Evolutionary conservation across 1,284 basidiomycete genomes (phyloP), one percentile per base, ranked within the genome.

Genomic region (Trametes hirsuta): DNA sequence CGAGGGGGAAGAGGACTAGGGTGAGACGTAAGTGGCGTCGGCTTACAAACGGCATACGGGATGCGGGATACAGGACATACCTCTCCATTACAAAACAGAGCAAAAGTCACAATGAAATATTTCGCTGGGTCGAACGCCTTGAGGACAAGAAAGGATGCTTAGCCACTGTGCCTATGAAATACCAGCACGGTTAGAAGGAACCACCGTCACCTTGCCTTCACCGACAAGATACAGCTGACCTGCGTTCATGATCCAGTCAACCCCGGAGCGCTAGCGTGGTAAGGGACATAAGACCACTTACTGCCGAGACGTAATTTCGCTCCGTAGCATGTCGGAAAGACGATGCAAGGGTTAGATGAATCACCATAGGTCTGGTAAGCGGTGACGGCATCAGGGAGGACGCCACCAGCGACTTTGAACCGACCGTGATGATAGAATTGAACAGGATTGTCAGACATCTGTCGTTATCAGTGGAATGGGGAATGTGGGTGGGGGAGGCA

Each of bases 271-370:
- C 10, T 22, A 37, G n/a, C 8, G 30, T 30, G 30, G 30, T 30
- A 30, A 8, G 30, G 30, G 30, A 2, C n/a, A 18, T 30, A 12
- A 21, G 24, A 6, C 15, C n/a, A 68, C 75, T 66, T 25, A 76
- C 75, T 71, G 47, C 65, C 72, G 21, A 77, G 69, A 44, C 63
- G 69, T 14, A 77, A 67, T 54, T 73, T 72, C 39, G 71, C 74
- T 25, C 77, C 75, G 53, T 75, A 77, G 41, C 77, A 78, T n/a
- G 76, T 78, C 18, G 74, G 74, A 59, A 74, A 77, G 36, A 78
- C 76, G 25, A 77, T 71, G 59, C 76, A 77, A 4, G 76, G 77
- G 24, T 75, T 76, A 36, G 61, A 59, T 14, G 71, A 69, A 56
- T 77, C 66, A 14, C 76, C 76, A 30, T 74, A 76, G 0, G 75